Conservation (phyloP, 2,329 filamentous ascomycete genomes). For the Colletotrichum agaves region DNA sequence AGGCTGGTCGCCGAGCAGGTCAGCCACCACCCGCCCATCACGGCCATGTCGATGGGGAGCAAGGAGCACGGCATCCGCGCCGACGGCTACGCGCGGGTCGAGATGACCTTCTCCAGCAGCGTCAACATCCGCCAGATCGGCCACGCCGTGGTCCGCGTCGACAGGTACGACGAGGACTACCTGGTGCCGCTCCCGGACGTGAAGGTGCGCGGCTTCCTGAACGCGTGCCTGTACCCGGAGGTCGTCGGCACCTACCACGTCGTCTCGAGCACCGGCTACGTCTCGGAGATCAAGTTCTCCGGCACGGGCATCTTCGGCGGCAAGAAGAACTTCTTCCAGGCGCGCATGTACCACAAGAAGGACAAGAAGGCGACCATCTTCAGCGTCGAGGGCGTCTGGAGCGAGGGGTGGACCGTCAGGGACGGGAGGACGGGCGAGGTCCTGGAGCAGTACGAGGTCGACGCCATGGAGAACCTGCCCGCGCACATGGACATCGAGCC, state of each 20-base stretch:
- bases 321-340: conserved; percentile 59
- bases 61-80: conserved; percentile 56
- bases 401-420: conserved; percentile 42
- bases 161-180: conserved; percentile 59
- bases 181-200: conserved; percentile 60
- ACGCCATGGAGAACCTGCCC: conserved; percentile 47
- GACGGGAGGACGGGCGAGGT: conserved; percentile 47
- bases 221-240: conserved; percentile 60
- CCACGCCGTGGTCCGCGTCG: conserved; percentile 61
- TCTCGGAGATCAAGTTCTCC: conserved; percentile 59
- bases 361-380: conserved; percentile 47
- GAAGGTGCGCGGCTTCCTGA: conserved; percentile 58
- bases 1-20: conserved; percentile 59
- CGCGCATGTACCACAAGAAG: conserved; percentile 52
- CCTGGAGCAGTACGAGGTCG: conserved; percentile 50
- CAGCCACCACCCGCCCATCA: conserved; percentile 64
- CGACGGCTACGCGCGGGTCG: conserved; percentile 62
- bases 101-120: conserved; percentile 61
- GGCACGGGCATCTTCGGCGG: conserved; percentile 57
- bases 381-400: conserved; percentile 37
- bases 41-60: conserved; percentile 61
- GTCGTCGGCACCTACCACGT: conserved; percentile 58
- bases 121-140: conserved; percentile 63
- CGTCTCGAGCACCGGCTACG: conserved; percentile 55
- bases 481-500: conserved; percentile 54